phyloP scores from a whole-genome alignment of 1,284 basidiomycete species.

The Heterobasidion irregulare region DNA sequence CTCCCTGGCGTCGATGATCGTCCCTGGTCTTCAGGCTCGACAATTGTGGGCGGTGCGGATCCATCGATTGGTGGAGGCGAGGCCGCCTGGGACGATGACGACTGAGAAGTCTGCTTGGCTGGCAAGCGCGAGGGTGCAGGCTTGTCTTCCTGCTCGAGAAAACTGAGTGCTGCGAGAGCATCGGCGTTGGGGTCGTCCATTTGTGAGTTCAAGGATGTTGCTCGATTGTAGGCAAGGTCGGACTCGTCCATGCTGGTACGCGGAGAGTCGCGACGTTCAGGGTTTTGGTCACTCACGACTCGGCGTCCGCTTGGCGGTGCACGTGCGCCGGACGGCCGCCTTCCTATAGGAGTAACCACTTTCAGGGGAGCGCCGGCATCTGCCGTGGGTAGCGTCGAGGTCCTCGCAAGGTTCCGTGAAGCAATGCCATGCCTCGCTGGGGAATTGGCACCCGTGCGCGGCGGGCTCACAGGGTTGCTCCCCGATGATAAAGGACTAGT shows the following conservation, averaged over 20 bases:
- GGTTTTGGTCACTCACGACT: constrained; percentile 3
- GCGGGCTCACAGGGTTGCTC: background rate
- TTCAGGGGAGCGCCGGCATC: background rate
- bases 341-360: constrained; percentile 8
- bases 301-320: constrained; percentile 37
- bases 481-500: constrained; percentile 14
- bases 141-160: constrained; percentile 51
- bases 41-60: constrained; percentile 18
- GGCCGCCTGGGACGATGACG: constrained; percentile 2
- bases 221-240: constrained; percentile 7
- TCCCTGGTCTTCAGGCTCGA: constrained; percentile 14
- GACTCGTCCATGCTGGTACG: constrained; percentile 13
- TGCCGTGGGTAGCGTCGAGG: constrained; percentile 9
- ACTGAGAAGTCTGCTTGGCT: constrained; percentile 10
- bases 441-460: background rate
- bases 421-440: background rate
- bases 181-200: constrained; percentile 50
- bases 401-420: constrained; percentile 1
- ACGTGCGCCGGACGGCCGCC: constrained; percentile 76
- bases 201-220: constrained; percentile 2
- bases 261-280: constrained; percentile 7
- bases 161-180: constrained; percentile 69
- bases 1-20: constrained; percentile 19
- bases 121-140: constrained; percentile 15
- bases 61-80: constrained; percentile 12